These are phyloP conservation scores for Vickermania spadyakhi DNA, from an alignment of 208 protist species.

Conservation along the genomic window DNA sequence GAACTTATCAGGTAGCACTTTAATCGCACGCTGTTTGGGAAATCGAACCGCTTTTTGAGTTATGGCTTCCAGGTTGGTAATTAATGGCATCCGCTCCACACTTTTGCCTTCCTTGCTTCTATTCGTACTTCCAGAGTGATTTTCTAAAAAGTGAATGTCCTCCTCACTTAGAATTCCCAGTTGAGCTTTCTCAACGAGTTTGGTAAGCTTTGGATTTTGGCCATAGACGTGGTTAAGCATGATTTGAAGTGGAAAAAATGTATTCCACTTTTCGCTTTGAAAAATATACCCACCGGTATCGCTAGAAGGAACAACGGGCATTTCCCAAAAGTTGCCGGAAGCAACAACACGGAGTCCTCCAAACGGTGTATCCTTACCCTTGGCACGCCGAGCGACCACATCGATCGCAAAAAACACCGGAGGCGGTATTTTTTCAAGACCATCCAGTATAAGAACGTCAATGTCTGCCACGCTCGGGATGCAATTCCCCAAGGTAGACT, in stretches of 20 bases:
- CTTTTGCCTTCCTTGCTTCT: neutral
- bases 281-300: constrained; percentile 79
- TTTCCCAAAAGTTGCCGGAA: constrained; percentile 74
- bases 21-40: constrained; percentile 60
- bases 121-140: constrained; percentile 15
- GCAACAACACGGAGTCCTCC: constrained; percentile 78
- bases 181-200: constrained; percentile 47
- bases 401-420: constrained; percentile 67
- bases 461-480: constrained; percentile 52
- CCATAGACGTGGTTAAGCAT: constrained; percentile 39
- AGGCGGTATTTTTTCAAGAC: constrained; percentile 49
- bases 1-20: constrained; percentile 37
- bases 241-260: constrained; percentile 65
- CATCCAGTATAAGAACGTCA: constrained; percentile 75
- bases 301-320: constrained; percentile 69
- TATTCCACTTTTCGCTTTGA: constrained; percentile 59
- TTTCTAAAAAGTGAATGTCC: constrained; percentile 68
- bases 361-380: constrained; percentile 39
- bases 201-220: constrained; percentile 37
- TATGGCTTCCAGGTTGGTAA: constrained; percentile 63
- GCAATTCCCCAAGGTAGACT: constrained; percentile 52
- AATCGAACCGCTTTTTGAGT: constrained; percentile 50
- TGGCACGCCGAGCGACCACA: constrained; percentile 46
- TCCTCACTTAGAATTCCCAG: constrained; percentile 39
- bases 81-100: constrained; percentile 31